These are phyloP conservation scores for Fraxinus velutina DNA, from an alignment of 305 asterid genomes.

Conservation along the genomic window DNA sequence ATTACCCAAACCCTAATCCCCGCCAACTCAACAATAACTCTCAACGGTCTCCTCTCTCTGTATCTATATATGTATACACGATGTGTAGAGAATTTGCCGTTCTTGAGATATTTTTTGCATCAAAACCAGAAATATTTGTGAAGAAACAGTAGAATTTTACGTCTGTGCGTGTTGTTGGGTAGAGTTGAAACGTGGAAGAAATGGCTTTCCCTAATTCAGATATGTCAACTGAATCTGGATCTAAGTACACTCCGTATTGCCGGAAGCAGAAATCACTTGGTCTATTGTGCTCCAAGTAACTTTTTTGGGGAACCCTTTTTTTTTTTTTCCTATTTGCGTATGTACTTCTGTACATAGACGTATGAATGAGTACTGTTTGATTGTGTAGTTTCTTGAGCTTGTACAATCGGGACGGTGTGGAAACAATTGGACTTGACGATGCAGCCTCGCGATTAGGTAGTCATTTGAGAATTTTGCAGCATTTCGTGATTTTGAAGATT, in stretches of 20 bases:
- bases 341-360: not conserved
- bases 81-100: not conserved
- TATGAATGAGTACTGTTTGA: conserved; percentile 5
- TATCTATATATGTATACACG: not conserved
- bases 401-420: conserved; percentile 70
- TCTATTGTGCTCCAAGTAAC: conserved; percentile 81
- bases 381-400: conserved; percentile 63
- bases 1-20: not conserved
- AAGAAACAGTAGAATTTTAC: not conserved
- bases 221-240: conserved; percentile 52
- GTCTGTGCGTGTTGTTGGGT: not conserved
- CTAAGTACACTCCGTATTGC: conserved; percentile 59
- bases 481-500: not conserved
- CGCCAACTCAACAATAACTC: not conserved
- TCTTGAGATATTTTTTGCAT: not conserved
- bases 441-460: conserved; percentile 77
- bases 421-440: conserved; percentile 79
- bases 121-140: not conserved
- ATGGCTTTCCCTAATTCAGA: conserved; percentile 31
- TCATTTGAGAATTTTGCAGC: not conserved
- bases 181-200: not conserved
- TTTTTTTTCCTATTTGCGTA: not conserved
- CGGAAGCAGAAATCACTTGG: conserved; percentile 93
- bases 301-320: not conserved
- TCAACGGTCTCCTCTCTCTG: not conserved